Evolutionary conservation across 2,329 filamentous ascomycete species (phyloP), one percentile per base, ranked within the genome.

Genomic region (Phialophora verrucosa): DNA sequence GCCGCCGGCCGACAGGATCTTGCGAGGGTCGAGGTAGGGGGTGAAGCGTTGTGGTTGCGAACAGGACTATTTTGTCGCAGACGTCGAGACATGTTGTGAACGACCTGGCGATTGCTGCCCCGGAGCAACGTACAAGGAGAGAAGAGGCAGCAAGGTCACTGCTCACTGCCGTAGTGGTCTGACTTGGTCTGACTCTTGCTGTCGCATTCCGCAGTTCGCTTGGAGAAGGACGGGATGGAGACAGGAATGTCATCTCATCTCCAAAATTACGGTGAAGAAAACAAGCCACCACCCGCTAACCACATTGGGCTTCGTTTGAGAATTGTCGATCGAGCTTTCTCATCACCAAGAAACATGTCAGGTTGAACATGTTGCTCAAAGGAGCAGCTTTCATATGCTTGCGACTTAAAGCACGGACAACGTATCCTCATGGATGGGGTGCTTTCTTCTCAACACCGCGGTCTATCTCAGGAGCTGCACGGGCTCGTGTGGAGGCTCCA

Each of bases 201-300:
- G 12, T 31, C 35, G 42, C 57, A 49, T 49, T 50, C 42, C 27
- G 57, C 29, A 6, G 6, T 44, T 58, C 20, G n/a, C 25, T 42
- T 58, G 55, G 55, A 44, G 11, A 27, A 42, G 17, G n/a, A 42
- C 14, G 32, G 54, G 20, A n/a, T 4, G 29, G 53, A 23, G 55
- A 12, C n/a, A 14, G 23, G 32, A 25, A 38, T n/a, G 32, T 23
- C 32, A 38, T 29, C 27, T 44, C 38, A 59, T 49, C 25, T 47
- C 51, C 51, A 55, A 53, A 38, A 56, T 59, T 50, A 59, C 57
- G 57, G 57, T 59, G 57, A 59, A 29, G 29, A 58, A 42, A 23
- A 42, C 31, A 38, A n/a, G 31, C 27, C 38, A 29, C n/a, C 4
- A 5, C 17, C 17, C 38, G 25, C 57, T 59, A 59, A 35, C 57